phyloP scores from a whole-genome alignment of 345 rosid species.

The Alliaria petiolata region DNA sequence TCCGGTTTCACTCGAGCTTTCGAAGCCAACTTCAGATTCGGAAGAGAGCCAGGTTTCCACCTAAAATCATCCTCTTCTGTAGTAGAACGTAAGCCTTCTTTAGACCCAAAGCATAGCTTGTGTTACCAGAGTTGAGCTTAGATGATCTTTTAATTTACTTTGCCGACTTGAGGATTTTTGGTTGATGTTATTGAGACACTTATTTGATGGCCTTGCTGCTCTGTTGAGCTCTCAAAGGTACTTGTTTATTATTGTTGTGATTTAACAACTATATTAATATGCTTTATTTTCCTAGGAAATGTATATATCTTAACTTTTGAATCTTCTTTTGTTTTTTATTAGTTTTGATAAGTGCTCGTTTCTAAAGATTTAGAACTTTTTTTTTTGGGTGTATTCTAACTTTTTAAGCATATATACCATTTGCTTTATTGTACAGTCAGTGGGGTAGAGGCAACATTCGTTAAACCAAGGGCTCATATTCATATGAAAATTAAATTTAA shows the following conservation, averaged over 20 bases:
- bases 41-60: constrained; percentile 20
- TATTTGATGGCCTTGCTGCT: not conserved
- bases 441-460: constrained; percentile 21
- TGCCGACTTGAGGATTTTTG: not conserved
- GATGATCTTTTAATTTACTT: constrained; percentile 5
- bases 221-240: not conserved
- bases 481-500: not conserved
- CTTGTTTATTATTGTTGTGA: not conserved
- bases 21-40: constrained; percentile 32
- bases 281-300: not conserved
- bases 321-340: not conserved
- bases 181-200: constrained; percentile 17
- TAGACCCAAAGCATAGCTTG: no score
- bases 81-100: no score
- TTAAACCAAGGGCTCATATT: constrained; percentile 3
- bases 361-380: not conserved
- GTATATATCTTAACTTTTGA: not conserved
- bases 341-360: not conserved
- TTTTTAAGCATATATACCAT: constrained; percentile 17
- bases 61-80: constrained; percentile 5
- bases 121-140: constrained; percentile 6
- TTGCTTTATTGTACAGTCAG: constrained; percentile 7
- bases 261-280: no score
- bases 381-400: not conserved
- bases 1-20: constrained; percentile 80